Evolutionary conservation across 208 protist genomes (phyloP), one percentile per base, ranked within the genome.

Genomic region (Hexamita inflata): DNA sequence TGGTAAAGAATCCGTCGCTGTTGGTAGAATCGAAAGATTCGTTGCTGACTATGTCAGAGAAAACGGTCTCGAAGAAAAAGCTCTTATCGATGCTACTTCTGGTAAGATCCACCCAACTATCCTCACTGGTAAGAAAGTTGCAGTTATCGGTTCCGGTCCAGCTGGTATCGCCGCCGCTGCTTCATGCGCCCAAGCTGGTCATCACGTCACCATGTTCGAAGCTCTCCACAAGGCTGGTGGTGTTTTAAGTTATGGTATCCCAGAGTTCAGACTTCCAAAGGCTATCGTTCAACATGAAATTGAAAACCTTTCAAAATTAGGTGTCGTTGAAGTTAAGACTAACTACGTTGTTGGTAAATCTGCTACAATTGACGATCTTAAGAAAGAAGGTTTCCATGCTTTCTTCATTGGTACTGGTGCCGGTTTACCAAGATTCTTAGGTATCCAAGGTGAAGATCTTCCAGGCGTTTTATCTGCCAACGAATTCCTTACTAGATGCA

Each of bases 81-180:
- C 64, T 30, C n/a, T n/a, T n/a, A 35, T 70, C n/a, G 42, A 70
- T 15, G 60, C 15, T n/a, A 34, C 15, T n/a, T 24, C 15, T 38
- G 30, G 30, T 40, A n/a, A 38, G 29, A 9, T 32, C 9, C 13
- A 41, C 11, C 15, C 7, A 19, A 73, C 40, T n/a, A 29, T 30
- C 38, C 45, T 61, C 7, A 40, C 68, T 59, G 73, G 73, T 7
- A 45, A 66, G 26, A 76, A 64, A 32, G 73, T 76, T 32, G 73
- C 73, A 24, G 41, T 78, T 38, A 75, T 78, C 38, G 75, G 75
- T n/a, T 61, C 75, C 30, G 75, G 75, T 39, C 75, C 75, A 11
- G 41, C 75, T 30, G 75, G 75, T 65, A 42, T 78, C n/a, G 75
- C 65, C 2, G 45, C 58, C 68, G 75, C 75, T n/a, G 40, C 11